Evolutionary conservation across 2,329 filamentous ascomycete species (phyloP).

Genomic region (Arthrobotrys sinensis): DNA sequence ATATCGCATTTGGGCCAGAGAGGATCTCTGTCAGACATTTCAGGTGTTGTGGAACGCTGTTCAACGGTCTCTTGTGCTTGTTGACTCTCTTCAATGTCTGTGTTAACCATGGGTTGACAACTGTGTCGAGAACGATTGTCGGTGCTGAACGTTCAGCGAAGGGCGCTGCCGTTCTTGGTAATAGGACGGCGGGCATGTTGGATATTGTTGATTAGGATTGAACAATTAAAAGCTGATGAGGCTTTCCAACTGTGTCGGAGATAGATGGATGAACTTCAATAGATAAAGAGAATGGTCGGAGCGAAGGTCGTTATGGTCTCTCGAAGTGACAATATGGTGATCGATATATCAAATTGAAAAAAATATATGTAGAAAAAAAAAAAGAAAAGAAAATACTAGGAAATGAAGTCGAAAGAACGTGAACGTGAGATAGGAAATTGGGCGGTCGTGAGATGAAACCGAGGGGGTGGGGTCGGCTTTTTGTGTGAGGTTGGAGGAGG

Average conservation of each 20-base stretch:
- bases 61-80: constrained; percentile 94
- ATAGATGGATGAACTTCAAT: constrained; percentile 53
- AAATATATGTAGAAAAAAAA: constrained; percentile 67
- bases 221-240: constrained; percentile 53
- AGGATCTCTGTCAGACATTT: constrained; percentile 95
- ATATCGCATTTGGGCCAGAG: constrained; percentile 85
- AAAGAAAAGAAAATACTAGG: constrained; percentile 65
- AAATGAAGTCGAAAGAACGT: constrained; percentile 65
- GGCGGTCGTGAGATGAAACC: constrained; percentile 71
- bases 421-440: constrained; percentile 68
- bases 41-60: constrained; percentile 95
- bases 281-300: constrained; percentile 64
- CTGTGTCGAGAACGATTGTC: constrained; percentile 92
- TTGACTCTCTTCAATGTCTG: constrained; percentile 97
- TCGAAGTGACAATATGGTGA: constrained; percentile 61
- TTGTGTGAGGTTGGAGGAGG: constrained; percentile 71
- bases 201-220: constrained; percentile 53
- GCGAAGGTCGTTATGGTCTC: constrained; percentile 60
- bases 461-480: constrained; percentile 74
- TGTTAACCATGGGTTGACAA: constrained; percentile 96
- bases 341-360: constrained; percentile 61
- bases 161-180: constrained; percentile 94
- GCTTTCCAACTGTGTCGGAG: constrained; percentile 57
- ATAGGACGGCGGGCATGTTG: constrained; percentile 90
- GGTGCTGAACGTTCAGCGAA: constrained; percentile 95